Conservation (phyloP, 2,329 filamentous ascomycete species). For the Aspergillus chevalieri region DNA sequence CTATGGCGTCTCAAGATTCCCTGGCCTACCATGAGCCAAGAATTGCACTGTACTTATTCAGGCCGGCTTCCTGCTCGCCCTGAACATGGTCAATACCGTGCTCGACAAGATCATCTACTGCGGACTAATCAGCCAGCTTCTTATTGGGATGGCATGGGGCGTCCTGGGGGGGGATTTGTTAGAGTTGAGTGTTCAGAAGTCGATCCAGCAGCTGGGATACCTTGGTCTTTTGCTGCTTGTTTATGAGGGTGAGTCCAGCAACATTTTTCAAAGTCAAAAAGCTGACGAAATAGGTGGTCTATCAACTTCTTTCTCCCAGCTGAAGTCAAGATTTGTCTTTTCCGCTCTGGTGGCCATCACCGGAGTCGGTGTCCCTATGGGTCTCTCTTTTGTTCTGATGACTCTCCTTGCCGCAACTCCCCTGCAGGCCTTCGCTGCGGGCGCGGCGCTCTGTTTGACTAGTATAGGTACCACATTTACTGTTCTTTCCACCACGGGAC, state of each 20-base stretch:
- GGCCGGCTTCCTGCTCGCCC: constrained; percentile 56
- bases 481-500: constrained; percentile 53
- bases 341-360: constrained; percentile 57
- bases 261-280: neutral
- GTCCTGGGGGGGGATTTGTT: constrained; percentile 60
- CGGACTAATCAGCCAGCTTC: constrained; percentile 65
- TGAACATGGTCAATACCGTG: constrained; percentile 54
- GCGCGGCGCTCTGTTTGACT: constrained; percentile 65
- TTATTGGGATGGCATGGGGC: constrained; percentile 66
- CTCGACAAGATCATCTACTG: constrained; percentile 61
- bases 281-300: neutral
- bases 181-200: constrained; percentile 44
- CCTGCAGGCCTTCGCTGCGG: constrained; percentile 62
- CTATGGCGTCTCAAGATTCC: neutral
- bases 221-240: constrained; percentile 66
- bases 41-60: constrained; percentile 56
- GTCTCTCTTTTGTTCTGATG: constrained; percentile 54
- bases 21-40: constrained; percentile 58
- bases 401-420: constrained; percentile 42
- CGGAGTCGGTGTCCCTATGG: constrained; percentile 58
- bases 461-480: constrained; percentile 64
- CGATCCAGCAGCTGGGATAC: constrained; percentile 63
- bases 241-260: constrained; percentile 52
- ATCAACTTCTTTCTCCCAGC: neutral
- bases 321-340: constrained; percentile 46